Evolutionary conservation across 1,284 basidiomycete genomes (phyloP).

Genomic region (Vanrija pseudolonga): DNA sequence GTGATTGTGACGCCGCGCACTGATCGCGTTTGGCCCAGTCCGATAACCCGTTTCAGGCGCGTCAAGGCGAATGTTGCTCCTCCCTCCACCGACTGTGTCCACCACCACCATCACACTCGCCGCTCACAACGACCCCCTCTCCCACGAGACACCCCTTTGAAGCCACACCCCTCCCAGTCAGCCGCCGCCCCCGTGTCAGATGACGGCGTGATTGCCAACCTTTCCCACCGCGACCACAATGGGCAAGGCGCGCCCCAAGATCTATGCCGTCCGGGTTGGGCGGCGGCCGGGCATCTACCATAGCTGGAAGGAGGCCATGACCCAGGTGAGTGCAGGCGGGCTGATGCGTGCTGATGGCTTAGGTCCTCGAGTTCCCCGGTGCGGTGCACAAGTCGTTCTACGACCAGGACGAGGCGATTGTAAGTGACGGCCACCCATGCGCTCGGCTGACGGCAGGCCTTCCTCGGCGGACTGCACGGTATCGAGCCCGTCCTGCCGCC

Average conservation of each 20-base stretch:
- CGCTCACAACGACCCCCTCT: background rate
- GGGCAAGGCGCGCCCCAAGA: background rate
- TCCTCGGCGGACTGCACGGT: background rate
- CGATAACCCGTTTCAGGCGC: too few relatives aligned
- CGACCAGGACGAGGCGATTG: slow-evolving; percentile 18
- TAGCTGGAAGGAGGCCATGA: slow-evolving; percentile 22
- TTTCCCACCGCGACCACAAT: background rate
- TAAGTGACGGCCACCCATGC: slow-evolving; percentile 2
- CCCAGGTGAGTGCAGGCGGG: slow-evolving; percentile 14
- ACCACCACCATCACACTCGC: background rate
- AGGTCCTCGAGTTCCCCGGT: slow-evolving; percentile 24
- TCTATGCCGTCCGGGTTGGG: slow-evolving; percentile 27
- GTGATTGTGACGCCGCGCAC: too few relatives aligned
- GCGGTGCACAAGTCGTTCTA: slow-evolving; percentile 23
- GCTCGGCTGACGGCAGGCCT: background rate
- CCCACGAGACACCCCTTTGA: too few relatives aligned
- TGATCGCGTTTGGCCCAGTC: too few relatives aligned
- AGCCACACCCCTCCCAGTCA: background rate
- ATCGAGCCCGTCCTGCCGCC: background rate
- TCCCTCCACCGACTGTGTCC: background rate
- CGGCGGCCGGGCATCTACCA: slow-evolving; percentile 29
- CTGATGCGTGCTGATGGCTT: background rate
- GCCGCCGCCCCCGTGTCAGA: background rate
- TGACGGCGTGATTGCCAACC: background rate
- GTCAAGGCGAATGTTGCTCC: too few relatives aligned